Conservation (phyloP, 805 yeast species). For the Nakazawaea wyomingensis region DNA sequence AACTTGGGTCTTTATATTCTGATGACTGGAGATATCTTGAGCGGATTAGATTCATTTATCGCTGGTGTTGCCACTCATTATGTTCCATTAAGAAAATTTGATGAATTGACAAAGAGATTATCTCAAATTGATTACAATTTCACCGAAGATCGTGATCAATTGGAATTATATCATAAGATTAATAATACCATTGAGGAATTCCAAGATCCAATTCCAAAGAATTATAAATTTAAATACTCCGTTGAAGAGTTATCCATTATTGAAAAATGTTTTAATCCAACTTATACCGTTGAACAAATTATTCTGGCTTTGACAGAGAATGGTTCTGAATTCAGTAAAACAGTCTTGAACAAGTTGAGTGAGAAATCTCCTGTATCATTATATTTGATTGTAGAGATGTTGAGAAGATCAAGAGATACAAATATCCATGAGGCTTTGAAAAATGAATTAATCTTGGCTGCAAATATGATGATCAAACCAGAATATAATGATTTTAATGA, state of each 20-base stretch:
- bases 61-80: constrained; percentile 91
- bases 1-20: constrained; percentile 83
- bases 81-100: constrained; percentile 61
- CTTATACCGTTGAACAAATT: constrained; percentile 45
- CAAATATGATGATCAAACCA: constrained; percentile 60
- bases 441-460: constrained; percentile 71
- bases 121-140: constrained; percentile 43
- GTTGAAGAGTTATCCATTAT: constrained; percentile 55
- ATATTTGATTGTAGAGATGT: constrained; percentile 62
- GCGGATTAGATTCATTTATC: constrained; percentile 75
- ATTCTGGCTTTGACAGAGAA: constrained; percentile 46
- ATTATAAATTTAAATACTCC: constrained; percentile 54
- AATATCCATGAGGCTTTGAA: constrained; percentile 63
- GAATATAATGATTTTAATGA: constrained; percentile 42
- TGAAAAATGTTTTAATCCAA: constrained; percentile 58
- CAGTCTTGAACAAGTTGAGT: constrained; percentile 49
- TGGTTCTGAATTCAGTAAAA: constrained; percentile 61
- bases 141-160: constrained; percentile 1
- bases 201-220: constrained; percentile 58
- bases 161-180: constrained; percentile 50
- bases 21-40: constrained; percentile 73
- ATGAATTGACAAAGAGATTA: constrained; percentile 59
- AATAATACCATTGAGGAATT: constrained; percentile 77
- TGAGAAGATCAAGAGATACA: constrained; percentile 54
- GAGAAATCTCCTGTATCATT: constrained; percentile 76